These are phyloP conservation scores for Jackrogersella multiformis DNA, from an alignment of 495 filamentous ascomycete genomes.

Conservation along the genomic window DNA sequence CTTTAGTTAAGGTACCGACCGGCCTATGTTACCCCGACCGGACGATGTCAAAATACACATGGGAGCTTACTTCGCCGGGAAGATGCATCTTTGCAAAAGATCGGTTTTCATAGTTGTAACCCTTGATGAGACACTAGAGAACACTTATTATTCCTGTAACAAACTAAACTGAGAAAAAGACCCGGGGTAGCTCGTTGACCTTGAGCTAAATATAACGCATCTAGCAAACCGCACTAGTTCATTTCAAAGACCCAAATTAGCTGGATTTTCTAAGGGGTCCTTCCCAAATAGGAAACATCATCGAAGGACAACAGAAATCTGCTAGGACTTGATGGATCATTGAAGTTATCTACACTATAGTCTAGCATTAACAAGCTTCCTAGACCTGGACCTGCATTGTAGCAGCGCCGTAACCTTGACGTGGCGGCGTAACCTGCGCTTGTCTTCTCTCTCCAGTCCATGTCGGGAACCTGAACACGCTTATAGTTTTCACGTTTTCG, in stretches of 20 bases:
- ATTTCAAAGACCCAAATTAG: slow-evolving; percentile 6
- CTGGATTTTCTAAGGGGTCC: neutral
- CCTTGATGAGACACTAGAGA: slow-evolving; percentile 9
- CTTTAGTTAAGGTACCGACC: slow-evolving; percentile 17
- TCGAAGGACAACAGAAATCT: slow-evolving; percentile 7
- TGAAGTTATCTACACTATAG: neutral
- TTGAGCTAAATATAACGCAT: neutral
- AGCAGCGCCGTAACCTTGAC: slow-evolving; percentile 37
- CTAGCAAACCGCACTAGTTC: slow-evolving; percentile 1
- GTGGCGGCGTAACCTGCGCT: slow-evolving; percentile 40
- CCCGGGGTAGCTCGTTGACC: slow-evolving; percentile 13
- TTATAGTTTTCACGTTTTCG: slow-evolving; percentile 17
- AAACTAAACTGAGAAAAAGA: slow-evolving; percentile 10
- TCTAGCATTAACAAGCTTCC: slow-evolving; percentile 19
- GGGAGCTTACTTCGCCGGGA: slow-evolving; percentile 30
- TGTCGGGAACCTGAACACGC: slow-evolving; percentile 3
- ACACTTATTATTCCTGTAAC: slow-evolving; percentile 9
- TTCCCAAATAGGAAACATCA: slow-evolving; percentile 23
- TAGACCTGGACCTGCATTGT: slow-evolving; percentile 48
- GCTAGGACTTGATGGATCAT: slow-evolving; percentile 10
- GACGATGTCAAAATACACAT: slow-evolving; percentile 25
- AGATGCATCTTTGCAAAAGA: slow-evolving; percentile 20
- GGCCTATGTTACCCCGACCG: slow-evolving; percentile 3
- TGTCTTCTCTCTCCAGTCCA: slow-evolving; percentile 13
- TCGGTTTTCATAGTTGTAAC: slow-evolving; percentile 20